Percentiles rank a stretch among this genome's conserved stretches.
Conservation (phyloP, 2,329 filamentous ascomycete species). For the Arachnomyces sp. region DNA sequence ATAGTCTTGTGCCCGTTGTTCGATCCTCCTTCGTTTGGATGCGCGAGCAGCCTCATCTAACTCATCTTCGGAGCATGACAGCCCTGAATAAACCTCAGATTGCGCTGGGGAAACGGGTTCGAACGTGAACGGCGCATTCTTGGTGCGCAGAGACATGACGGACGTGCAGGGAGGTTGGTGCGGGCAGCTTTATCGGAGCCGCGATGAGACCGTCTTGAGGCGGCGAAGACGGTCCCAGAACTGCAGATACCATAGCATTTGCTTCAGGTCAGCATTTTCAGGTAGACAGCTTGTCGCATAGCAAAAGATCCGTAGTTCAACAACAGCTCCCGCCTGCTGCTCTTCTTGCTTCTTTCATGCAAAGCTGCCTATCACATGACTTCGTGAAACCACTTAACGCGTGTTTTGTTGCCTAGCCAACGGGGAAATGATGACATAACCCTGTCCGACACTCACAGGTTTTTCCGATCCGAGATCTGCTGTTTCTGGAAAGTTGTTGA, state of each 20-base stretch:
- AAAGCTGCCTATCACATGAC: constrained; percentile 2
- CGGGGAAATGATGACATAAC: neutral
- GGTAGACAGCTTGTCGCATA: no score
- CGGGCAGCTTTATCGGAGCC: no score
- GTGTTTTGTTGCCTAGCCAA: constrained; percentile 5
- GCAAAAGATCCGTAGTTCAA: no score
- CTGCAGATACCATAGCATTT: no score
- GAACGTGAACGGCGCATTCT: constrained; percentile 23
- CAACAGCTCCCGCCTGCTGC: no score
- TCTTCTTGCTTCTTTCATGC: no score
- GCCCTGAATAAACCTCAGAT: constrained; percentile 18
- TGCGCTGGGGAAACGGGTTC: constrained; percentile 24
- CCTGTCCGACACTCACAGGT: neutral
- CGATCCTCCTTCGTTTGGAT: constrained; percentile 35
- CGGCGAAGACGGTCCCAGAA: no score
- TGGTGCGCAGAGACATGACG: constrained; percentile 5
- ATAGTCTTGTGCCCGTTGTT: constrained; percentile 34
- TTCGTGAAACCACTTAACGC: constrained; percentile 3
- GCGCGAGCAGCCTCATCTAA: constrained; percentile 23
- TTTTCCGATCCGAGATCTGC: constrained; percentile 1
- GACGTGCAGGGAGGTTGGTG: no score
- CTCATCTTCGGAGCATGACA: constrained; percentile 33
- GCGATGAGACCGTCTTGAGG: no score
- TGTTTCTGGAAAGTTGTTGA: constrained; percentile 8
- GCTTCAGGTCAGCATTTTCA: no score